These are phyloP conservation scores for Myriosclerotinia duriaeana DNA, from an alignment of 2,329 filamentous ascomycete species.

Conservation along the genomic window DNA sequence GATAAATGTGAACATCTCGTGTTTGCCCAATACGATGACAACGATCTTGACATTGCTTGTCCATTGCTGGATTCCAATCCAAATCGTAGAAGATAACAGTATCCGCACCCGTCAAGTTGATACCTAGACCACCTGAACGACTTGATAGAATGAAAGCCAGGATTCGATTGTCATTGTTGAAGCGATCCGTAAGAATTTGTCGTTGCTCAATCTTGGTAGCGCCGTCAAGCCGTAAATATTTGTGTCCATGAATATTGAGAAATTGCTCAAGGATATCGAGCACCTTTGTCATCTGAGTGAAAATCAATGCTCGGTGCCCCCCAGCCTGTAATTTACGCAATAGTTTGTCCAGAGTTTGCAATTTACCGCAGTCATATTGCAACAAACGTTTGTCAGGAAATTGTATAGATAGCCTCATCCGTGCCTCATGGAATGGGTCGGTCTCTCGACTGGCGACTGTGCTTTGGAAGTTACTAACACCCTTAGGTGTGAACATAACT, in stretches of 20 bases:
- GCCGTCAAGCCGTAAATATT: conserved; percentile 94
- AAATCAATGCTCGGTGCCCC: conserved; percentile 92
- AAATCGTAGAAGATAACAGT: conserved; percentile 99
- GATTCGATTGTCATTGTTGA: conserved; percentile 92
- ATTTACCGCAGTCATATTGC: conserved; percentile 96
- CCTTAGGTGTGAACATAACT: conserved; percentile 62
- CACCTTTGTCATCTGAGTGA: conserved; percentile 99
- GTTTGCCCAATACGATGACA: conserved; percentile 98
- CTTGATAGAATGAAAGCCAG: conserved; percentile 94
- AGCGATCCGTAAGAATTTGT: conserved; percentile 91
- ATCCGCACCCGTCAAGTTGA: conserved; percentile 94
- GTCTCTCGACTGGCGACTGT: conserved; percentile 57
- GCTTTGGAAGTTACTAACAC: conserved; percentile 57
- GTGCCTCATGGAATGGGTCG: conserved; percentile 91
- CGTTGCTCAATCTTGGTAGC: conserved; percentile 94
- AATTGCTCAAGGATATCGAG: conserved; percentile 97
- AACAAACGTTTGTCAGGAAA: conserved; percentile 96
- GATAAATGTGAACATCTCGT: conserved; percentile 96
- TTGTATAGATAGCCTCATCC: conserved; percentile 89
- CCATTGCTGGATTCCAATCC: conserved; percentile 99
- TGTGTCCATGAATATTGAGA: conserved; percentile 95
- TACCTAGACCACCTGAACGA: conserved; percentile 88
- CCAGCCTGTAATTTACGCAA: conserved; percentile 84
- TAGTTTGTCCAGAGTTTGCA: conserved; percentile 84
- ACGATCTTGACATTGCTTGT: conserved; percentile 97